phyloP scores from a whole-genome alignment of 2,329 filamentous ascomycete species.

The Emericellopsis cladophorae region DNA sequence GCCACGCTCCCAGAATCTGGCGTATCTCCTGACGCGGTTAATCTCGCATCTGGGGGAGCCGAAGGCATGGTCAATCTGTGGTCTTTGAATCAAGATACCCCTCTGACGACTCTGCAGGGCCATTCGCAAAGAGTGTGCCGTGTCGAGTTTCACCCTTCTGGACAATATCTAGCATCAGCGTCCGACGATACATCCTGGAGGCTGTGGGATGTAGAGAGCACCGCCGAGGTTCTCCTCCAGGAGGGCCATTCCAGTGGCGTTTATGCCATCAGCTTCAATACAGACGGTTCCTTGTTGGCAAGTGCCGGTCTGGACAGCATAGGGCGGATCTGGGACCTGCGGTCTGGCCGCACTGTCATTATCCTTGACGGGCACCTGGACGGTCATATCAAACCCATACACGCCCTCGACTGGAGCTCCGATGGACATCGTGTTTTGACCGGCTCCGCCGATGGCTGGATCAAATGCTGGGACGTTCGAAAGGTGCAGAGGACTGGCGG shows the following conservation, averaged over 20 bases:
- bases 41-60: conserved; percentile 81
- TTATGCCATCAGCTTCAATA: conserved; percentile 80
- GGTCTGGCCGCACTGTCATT: conserved; percentile 89
- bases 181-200: conserved; percentile 96
- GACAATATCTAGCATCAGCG: conserved; percentile 78
- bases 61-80: conserved; percentile 83
- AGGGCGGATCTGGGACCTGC: conserved; percentile 87
- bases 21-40: conserved; percentile 62
- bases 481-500: conserved; percentile 75
- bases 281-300: conserved; percentile 79
- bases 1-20: conserved; percentile 60
- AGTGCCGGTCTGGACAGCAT: conserved; percentile 92
- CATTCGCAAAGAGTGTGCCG: conserved; percentile 82
- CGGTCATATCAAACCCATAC: conserved; percentile 77
- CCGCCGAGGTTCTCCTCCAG: conserved; percentile 72
- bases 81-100: conserved; percentile 78
- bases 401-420: conserved; percentile 81
- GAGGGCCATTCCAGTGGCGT: conserved; percentile 93
- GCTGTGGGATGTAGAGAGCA: conserved; percentile 85
- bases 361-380: conserved; percentile 81
- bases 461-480: conserved; percentile 95
- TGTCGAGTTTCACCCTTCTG: conserved; percentile 89
- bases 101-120: conserved; percentile 67
- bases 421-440: conserved; percentile 91
- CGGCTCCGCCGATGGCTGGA: conserved; percentile 85